Evolutionary conservation across 1,284 basidiomycete genomes (phyloP).

Genomic region (Polyporus tsugae): DNA sequence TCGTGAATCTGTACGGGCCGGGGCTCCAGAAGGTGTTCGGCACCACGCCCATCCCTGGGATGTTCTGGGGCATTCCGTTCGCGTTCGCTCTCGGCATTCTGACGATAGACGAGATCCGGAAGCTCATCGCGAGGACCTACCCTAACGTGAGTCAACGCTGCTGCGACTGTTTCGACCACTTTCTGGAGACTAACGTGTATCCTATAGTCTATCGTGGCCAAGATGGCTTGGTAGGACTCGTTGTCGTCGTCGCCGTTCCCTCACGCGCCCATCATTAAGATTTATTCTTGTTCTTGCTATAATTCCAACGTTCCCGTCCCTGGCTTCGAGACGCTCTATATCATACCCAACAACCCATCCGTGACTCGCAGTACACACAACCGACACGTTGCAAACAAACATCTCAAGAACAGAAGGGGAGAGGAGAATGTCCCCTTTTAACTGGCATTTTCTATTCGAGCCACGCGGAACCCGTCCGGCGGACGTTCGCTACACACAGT

Average conservation of each 20-base stretch:
- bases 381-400: not conserved
- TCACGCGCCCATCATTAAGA: not conserved
- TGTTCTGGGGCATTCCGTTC: conserved; percentile 55
- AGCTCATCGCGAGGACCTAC: conserved; percentile 49
- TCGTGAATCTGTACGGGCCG: conserved; percentile 50
- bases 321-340: not conserved
- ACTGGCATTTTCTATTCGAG: not conserved
- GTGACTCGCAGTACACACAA: not conserved
- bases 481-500: conserved; percentile 7
- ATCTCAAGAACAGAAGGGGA: not conserved
- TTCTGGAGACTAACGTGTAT: not conserved
- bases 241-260: not conserved
- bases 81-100: conserved; percentile 48
- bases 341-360: not conserved
- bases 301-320: no score
- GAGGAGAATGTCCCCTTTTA: not conserved
- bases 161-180: not conserved
- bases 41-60: conserved; percentile 49
- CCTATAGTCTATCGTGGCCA: conserved; percentile 17
- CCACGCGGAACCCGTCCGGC: conserved; percentile 7
- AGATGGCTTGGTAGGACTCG: conserved; percentile 7
- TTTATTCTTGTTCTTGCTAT: not conserved
- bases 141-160: conserved; percentile 43
- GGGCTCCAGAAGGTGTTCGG: conserved; percentile 50
- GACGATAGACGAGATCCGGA: conserved; percentile 49